Evolutionary conservation across 805 yeast species (phyloP), one percentile per base, ranked within the genome.

Genomic region (Zygosaccharomyces gambellarensis): DNA sequence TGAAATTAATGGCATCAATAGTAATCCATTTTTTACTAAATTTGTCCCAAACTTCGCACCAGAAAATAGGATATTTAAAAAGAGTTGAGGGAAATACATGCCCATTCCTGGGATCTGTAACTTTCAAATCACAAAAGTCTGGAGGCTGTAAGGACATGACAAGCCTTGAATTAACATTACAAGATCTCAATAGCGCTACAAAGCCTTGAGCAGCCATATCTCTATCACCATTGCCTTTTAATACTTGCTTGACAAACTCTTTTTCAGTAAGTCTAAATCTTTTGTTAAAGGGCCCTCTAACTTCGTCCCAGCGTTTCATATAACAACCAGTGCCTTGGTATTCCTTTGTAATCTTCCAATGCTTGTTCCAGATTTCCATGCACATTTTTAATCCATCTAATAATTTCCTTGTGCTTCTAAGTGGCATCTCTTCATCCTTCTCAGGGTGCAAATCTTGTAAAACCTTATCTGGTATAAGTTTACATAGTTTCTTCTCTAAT

Each of bases 21-120:
- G 95, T 80, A n/a, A 90, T 76, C 95, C 97, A 92, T 44, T 75
- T 78, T 50, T 81, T 76, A 4, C 80, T 69, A 50, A 76, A 79
- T 45, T 77, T 77, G 63, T 92, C 90, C 96, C 96, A 92, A 0
- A 87, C 96, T 64, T 94, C 99, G 21, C 82, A 82, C 99, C 99
- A 94, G 61, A 84, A 90, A 0, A 90, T 75, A 0, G 97, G 97
- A 59, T 72, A 84, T 7, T 61, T 60, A 43, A 65, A 52, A 28
- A 48, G 43, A 27, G 52, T 56, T 14, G 47, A 51, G 34, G 52
- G 49, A 1, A 51, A 17, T 3, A 10, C 34, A 42, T 30, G 23
- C 4, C 30, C 23, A 17, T 12, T 30, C 19, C 45, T 42, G 47
- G 67, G 64, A 22, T 52, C 36, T 6, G 39, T 58, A 47, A 43